phyloP scores from a whole-genome alignment of 140 eudicot species.

The Ambrosia hybrid region DNA sequence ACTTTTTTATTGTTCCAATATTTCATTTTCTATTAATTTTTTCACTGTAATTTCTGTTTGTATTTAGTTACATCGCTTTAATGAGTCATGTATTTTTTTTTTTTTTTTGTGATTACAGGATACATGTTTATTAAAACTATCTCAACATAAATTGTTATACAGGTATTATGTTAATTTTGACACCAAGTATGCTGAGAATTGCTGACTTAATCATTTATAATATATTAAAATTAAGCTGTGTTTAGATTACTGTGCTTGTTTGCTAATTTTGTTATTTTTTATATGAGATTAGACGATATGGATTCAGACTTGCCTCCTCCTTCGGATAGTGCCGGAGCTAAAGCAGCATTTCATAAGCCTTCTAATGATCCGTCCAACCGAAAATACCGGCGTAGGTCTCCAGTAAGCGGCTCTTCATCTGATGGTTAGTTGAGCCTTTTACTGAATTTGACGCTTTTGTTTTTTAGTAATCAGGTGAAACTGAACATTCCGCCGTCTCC shows the following conservation, averaged over 20 bases:
- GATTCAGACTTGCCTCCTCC: slow-evolving; percentile 52
- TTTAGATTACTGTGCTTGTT: neutral
- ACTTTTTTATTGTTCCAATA: no score
- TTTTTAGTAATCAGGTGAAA: no score
- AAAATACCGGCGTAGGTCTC: slow-evolving; percentile 82
- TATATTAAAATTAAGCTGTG: no score
- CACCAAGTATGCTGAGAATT: neutral
- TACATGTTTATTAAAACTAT: slow-evolving; percentile 17
- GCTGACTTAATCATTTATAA: no score
- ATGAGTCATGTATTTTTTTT: neutral
- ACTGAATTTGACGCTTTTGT: no score
- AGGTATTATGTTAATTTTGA: neutral
- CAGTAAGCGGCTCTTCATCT: slow-evolving; percentile 57
- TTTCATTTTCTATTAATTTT: no score
- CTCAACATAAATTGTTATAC: slow-evolving; percentile 2
- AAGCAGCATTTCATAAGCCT: slow-evolving; percentile 77
- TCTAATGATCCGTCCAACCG: slow-evolving; percentile 63
- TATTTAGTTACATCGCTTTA: no score
- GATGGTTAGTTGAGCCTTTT: slow-evolving; percentile 55
- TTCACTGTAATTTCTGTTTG: no score
- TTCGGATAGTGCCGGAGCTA: slow-evolving; percentile 43
- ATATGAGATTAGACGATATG: slow-evolving; percentile 40
- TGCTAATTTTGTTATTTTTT: slow-evolving; percentile 2
- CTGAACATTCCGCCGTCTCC: no score
- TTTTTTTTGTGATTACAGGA: slow-evolving; percentile 14